phyloP scores from a whole-genome alignment of 768 basidiomycete species.

The Rhodotorula taiwanensis region DNA sequence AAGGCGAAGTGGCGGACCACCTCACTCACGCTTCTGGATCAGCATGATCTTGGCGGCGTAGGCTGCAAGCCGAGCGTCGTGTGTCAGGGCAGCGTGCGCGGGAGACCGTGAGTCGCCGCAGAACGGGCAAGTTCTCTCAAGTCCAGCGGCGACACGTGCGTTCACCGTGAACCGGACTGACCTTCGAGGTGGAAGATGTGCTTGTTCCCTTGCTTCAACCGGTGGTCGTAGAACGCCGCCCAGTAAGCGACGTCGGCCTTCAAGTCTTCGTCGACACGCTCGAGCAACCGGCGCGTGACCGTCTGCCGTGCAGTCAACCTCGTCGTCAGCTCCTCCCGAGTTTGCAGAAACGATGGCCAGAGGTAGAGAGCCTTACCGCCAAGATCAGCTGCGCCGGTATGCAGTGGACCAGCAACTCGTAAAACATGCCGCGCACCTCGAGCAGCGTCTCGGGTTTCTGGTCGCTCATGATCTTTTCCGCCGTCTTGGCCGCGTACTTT shows the following conservation, averaged over 20 bases:
- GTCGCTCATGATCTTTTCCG: slow-evolving; percentile 78
- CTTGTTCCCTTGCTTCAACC: slow-evolving; percentile 88
- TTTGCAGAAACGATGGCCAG: no score
- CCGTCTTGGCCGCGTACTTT: slow-evolving; percentile 86
- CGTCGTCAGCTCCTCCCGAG: not conserved
- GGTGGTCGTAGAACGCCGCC: slow-evolving; percentile 93
- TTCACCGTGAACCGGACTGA: slow-evolving; percentile 3
- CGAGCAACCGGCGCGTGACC: slow-evolving; percentile 76
- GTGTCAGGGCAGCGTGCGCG: not conserved
- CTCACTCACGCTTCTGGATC: slow-evolving; percentile 31
- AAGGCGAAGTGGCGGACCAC: no score
- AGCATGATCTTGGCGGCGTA: slow-evolving; percentile 97
- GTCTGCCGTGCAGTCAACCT: slow-evolving; percentile 54
- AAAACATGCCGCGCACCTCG: slow-evolving; percentile 86
- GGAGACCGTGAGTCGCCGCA: not conserved
- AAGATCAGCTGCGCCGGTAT: slow-evolving; percentile 87
- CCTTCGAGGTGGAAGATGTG: slow-evolving; percentile 90
- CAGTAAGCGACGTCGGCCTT: slow-evolving; percentile 95
- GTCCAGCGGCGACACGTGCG: no score
- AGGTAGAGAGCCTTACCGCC: slow-evolving; percentile 76
- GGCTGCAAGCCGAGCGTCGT: slow-evolving; percentile 47
- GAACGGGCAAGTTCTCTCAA: not conserved
- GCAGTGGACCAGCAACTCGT: slow-evolving; percentile 92
- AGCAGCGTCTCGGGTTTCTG: slow-evolving; percentile 83
- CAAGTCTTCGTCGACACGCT: slow-evolving; percentile 77